phyloP scores from a whole-genome alignment of 2,329 filamentous ascomycete species.

The Corynespora cassiicola region DNA sequence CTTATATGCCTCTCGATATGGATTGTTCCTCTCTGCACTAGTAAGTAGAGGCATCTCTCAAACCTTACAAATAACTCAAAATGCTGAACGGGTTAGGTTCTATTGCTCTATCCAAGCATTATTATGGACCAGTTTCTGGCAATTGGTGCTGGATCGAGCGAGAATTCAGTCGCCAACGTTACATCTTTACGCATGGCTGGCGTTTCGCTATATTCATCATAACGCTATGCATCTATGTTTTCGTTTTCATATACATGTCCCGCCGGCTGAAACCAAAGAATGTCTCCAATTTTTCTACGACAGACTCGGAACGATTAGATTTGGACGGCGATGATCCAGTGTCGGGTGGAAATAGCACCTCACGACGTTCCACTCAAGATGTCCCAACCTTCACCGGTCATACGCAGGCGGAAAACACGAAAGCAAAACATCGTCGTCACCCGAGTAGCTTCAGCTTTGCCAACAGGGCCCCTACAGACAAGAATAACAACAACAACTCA shows the following conservation, averaged over 20 bases:
- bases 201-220: conserved; percentile 51
- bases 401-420: too few species aligned
- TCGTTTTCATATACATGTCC: conserved; percentile 48
- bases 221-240: conserved; percentile 51
- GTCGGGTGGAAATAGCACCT: too few species aligned
- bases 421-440: too few species aligned
- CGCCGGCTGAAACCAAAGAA: conserved; percentile 15
- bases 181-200: conserved; percentile 55
- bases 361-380: too few species aligned
- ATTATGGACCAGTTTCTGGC: conserved; percentile 48
- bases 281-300: too few species aligned
- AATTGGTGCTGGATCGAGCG: conserved; percentile 59
- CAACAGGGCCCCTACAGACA: conserved; percentile 1
- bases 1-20: conserved; percentile 49
- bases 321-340: too few species aligned
- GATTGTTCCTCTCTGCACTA: conserved; percentile 50
- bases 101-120: conserved; percentile 9
- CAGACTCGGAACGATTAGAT: too few species aligned
- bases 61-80: neutral
- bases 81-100: too few species aligned
- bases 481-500: neutral
- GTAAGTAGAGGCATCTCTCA: conserved; percentile 20
- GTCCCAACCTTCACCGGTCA: too few species aligned
- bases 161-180: conserved; percentile 48
- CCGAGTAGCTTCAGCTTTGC: conserved; percentile 12